Percentiles rank a stretch among this genome's conserved stretches.
Evolutionary conservation across 441 rosid genomes (phyloP).

Genomic region (Syzygium syzygioides): DNA sequence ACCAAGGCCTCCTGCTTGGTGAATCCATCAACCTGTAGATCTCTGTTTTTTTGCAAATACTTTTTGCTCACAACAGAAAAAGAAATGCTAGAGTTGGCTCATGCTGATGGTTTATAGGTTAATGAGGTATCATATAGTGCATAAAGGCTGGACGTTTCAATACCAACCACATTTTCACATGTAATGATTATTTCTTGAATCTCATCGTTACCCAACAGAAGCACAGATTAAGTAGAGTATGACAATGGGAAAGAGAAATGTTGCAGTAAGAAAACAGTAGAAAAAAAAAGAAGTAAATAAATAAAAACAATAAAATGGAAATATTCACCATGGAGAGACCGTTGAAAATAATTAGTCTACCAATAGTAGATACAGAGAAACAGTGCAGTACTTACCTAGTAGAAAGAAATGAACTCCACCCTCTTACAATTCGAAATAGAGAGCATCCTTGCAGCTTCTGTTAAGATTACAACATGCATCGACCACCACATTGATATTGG

Average conservation of each 20-base stretch:
- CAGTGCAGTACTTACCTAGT: background rate
- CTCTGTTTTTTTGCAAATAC: background rate
- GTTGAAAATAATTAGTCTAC: background rate
- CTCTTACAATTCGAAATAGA: background rate
- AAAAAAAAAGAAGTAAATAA: background rate
- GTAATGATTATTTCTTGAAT: background rate
- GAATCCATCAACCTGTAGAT: background rate
- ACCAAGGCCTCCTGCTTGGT: background rate
- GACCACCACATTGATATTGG: background rate
- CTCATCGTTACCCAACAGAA: background rate
- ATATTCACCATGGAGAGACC: background rate
- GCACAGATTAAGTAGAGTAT: background rate
- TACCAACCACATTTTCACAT: background rate
- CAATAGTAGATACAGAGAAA: background rate
- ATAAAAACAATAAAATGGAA: background rate
- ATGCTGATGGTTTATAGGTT: background rate
- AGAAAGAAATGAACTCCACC: background rate
- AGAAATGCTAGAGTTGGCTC: background rate
- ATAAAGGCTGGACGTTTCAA: background rate
- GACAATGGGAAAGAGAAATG: background rate
- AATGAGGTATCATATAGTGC: background rate
- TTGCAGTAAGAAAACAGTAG: too few relatives aligned
- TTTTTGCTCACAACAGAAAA: background rate
- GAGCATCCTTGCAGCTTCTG: background rate
- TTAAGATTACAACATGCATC: background rate